Evolutionary conservation across 2,329 filamentous ascomycete genomes (phyloP).

Genomic region (Talaromyces rugulosus): DNA sequence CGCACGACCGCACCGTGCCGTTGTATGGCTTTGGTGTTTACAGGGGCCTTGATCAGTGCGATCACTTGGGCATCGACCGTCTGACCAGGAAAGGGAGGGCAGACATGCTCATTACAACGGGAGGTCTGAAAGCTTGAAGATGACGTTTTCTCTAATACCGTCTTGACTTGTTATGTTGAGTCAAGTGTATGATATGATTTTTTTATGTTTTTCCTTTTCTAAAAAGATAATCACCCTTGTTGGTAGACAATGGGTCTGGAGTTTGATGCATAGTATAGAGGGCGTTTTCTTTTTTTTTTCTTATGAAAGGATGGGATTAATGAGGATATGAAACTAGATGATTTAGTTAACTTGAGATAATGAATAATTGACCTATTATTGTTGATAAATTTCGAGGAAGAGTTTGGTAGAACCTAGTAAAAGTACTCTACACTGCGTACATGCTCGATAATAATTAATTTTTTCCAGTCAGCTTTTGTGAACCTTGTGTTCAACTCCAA

Average conservation of each 20-base stretch:
- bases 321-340: neutral
- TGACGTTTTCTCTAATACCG: neutral
- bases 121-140: conserved; percentile 20
- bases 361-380: neutral
- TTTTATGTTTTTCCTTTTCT: neutral
- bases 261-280: conserved; percentile 5
- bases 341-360: neutral
- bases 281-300: neutral
- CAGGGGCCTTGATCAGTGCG: conserved; percentile 54
- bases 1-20: conserved; percentile 33
- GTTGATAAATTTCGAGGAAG: neutral
- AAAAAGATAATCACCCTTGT: no score
- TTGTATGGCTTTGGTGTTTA: conserved; percentile 57
- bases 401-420: no score
- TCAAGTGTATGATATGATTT: conserved; percentile 8
- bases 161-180: neutral
- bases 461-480: no score
- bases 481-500: neutral
- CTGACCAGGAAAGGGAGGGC: conserved; percentile 41
- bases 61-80: conserved; percentile 58
- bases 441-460: no score
- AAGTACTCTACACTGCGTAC: no score
- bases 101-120: conserved; percentile 42
- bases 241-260: neutral
- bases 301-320: conserved; percentile 1